Percentiles rank a stretch among this genome's conserved stretches.
Conservation (phyloP, 176 grass and related monocot species). For the Carex kokanica region DNA sequence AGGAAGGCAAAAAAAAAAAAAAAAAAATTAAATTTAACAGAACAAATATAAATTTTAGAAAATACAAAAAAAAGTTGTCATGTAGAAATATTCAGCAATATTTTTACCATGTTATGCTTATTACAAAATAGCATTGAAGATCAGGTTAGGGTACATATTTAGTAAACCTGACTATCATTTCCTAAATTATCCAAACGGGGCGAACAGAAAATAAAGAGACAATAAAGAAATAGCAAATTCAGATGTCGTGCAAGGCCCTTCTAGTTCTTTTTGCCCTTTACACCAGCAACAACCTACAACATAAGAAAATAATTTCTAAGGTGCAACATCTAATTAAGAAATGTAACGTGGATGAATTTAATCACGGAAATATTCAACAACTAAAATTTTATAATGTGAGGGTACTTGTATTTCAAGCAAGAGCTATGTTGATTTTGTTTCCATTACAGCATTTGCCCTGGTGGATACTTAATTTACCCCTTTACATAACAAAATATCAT, state of each 20-base stretch:
- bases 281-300: conserved; percentile 80
- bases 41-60: not conserved
- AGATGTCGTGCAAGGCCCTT: conserved; percentile 11
- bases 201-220: not conserved
- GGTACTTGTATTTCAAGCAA: not conserved
- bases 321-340: not conserved
- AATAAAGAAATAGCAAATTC: not conserved
- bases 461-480: not conserved
- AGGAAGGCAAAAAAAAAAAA: not conserved
- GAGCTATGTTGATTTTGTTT: not conserved
- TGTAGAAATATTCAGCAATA: not conserved
- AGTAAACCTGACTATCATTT: not conserved
- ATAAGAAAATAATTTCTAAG: not conserved
- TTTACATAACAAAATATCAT: not conserved
- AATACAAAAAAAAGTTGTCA: not conserved
- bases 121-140: conserved; percentile 19
- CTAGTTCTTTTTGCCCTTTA: conserved; percentile 54
- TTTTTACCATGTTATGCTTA: conserved; percentile 17
- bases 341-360: not conserved
- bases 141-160: conserved; percentile 2
- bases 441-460: not conserved
- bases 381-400: not conserved
- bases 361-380: not conserved
- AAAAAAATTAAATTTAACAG: not conserved
- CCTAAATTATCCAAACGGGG: not conserved